Conservation (phyloP, 148 eudicot species). For the Euryodendron excelsum region DNA sequence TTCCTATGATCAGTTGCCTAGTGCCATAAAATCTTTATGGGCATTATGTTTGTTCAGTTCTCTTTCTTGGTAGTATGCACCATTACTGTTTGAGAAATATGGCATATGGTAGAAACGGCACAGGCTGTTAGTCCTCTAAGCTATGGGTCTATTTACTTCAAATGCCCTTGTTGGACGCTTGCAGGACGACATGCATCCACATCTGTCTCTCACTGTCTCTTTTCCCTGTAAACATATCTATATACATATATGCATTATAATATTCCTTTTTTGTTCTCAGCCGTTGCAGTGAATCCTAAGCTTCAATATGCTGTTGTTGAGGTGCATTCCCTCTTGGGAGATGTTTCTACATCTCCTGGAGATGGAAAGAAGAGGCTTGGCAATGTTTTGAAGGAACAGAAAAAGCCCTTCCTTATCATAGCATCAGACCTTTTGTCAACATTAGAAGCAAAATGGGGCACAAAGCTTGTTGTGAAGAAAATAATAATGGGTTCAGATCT, state of each 20-base stretch:
- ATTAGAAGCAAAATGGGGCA: conserved; percentile 85
- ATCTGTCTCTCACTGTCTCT: not conserved
- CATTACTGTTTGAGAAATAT: not conserved
- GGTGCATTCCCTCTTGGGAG: conserved; percentile 39
- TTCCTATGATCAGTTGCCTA: not conserved
- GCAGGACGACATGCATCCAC: conserved; percentile 1
- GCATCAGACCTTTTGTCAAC: conserved; percentile 80
- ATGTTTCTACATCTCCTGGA: conserved; percentile 41
- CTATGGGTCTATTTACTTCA: not conserved
- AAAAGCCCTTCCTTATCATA: conserved; percentile 57
- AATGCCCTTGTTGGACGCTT: not conserved
- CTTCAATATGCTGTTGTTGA: conserved; percentile 83
- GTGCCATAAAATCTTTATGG: not conserved
- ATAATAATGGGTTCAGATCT: conserved; percentile 28
- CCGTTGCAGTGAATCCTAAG: conserved; percentile 92
- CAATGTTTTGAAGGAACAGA: conserved; percentile 43
- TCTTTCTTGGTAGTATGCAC: not conserved
- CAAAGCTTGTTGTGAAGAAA: conserved; percentile 66
- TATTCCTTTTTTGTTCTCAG: conserved; percentile 40
- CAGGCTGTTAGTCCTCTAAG: not conserved
- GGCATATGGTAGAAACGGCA: not conserved
- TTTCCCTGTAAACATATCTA: not conserved
- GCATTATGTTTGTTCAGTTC: not conserved
- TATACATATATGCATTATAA: not conserved
- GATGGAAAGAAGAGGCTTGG: conserved; percentile 54